These are phyloP conservation scores for Neoarthrinium moseri DNA, from an alignment of 2,329 filamentous ascomycete species.

Conservation along the genomic window DNA sequence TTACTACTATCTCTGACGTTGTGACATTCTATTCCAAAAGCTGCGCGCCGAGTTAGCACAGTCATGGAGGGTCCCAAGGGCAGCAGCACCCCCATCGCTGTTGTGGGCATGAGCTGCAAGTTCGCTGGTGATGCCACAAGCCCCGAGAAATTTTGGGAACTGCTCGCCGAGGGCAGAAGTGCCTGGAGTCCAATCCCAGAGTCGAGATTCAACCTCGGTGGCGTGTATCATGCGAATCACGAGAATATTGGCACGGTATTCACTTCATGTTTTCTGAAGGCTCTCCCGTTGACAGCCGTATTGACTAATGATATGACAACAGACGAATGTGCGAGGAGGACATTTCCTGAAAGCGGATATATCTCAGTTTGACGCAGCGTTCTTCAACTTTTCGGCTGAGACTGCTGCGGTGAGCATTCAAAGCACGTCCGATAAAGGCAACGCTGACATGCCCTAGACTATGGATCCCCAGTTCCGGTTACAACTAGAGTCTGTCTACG, in stretches of 20 bases:
- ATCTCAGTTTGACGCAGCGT: conserved; percentile 31
- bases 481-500: conserved; percentile 28
- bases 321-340: conserved; percentile 15
- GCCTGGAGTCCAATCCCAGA: conserved; percentile 22
- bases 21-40: too few relatives aligned
- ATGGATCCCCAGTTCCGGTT: conserved; percentile 35
- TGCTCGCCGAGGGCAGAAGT: conserved; percentile 18
- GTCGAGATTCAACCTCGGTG: conserved; percentile 16
- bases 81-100: conserved; percentile 28
- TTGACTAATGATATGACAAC: conserved; percentile 4
- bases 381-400: conserved; percentile 31
- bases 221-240: conserved; percentile 14
- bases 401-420: conserved; percentile 18
- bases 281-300: neutral
- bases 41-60: too few relatives aligned
- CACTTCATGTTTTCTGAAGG: neutral
- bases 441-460: conserved; percentile 10
- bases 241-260: neutral
- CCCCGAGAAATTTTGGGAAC: conserved; percentile 21
- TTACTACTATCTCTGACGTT: too few relatives aligned
- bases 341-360: conserved; percentile 31
- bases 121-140: conserved; percentile 22
- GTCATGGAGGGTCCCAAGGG: too few relatives aligned
- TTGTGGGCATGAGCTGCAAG: conserved; percentile 26
- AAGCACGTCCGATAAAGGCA: too few relatives aligned